These are phyloP conservation scores for Fusarium mangiferae DNA, from an alignment of 2,329 filamentous ascomycete genomes.

Conservation along the genomic window DNA sequence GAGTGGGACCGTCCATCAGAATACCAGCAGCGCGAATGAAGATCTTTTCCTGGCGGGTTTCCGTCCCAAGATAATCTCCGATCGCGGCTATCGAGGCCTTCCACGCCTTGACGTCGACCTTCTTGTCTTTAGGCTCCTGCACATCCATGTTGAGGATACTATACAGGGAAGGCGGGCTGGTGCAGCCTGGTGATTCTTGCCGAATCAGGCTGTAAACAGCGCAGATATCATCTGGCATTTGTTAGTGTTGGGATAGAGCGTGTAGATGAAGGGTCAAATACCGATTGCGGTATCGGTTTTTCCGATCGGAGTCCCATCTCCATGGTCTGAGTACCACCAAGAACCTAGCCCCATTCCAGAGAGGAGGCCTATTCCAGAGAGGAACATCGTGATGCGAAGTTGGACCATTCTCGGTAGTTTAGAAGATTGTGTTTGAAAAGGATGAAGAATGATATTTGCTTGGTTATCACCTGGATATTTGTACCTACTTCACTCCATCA, in stretches of 20 bases:
- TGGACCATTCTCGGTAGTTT: neutral
- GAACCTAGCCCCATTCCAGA: no score
- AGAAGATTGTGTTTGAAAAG: neutral
- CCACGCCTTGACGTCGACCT: neutral
- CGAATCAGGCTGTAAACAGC: accelerated
- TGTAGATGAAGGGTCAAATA: neutral
- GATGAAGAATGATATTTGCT: neutral
- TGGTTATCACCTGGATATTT: neutral
- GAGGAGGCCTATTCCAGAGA: no score
- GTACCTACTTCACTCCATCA: neutral
- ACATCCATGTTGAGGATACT: neutral
- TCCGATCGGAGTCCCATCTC: neutral
- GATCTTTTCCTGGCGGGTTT: neutral
- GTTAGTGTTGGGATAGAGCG: neutral
- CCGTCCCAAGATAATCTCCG: accelerated
- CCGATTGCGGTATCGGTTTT: neutral
- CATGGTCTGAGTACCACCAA: neutral
- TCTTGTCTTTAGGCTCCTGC: neutral
- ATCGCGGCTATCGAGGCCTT: neutral
- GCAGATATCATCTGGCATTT: neutral
- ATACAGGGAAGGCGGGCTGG: neutral
- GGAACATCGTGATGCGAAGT: no score
- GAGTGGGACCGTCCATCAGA: neutral
- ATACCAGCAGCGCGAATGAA: neutral
- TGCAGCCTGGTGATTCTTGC: neutral